Percentiles rank a stretch among this genome's conserved stretches.
Evolutionary conservation across 495 filamentous ascomycete species (phyloP).

Genomic region (Talaromyces stipitatus): DNA sequence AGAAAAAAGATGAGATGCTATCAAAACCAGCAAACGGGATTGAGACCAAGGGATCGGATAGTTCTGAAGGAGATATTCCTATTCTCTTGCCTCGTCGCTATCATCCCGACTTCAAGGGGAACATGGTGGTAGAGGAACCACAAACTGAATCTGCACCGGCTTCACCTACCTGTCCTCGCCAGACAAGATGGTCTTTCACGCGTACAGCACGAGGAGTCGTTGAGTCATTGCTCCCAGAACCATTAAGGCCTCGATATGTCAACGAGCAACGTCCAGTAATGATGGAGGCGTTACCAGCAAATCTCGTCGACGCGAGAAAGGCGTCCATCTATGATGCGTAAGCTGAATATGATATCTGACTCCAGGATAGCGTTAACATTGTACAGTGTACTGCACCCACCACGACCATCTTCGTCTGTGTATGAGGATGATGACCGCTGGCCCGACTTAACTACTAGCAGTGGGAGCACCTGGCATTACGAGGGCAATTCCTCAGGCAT

Average conservation of each 20-base stretch:
- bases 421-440: not conserved
- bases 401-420: constrained; percentile 1
- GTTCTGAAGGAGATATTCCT: not conserved
- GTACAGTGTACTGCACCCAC: not conserved
- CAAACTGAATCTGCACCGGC: not conserved
- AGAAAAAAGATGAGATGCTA: not conserved
- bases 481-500: not conserved
- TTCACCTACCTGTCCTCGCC: not conserved
- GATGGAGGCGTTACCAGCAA: not conserved
- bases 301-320: not conserved
- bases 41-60: not conserved
- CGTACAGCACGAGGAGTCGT: constrained; percentile 3
- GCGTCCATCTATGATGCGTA: not conserved
- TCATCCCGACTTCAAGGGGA: not conserved
- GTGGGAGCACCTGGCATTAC: not conserved
- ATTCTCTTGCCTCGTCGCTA: not conserved
- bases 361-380: not conserved
- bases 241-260: not conserved
- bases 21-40: not conserved
- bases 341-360: not conserved
- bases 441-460: constrained; percentile 1
- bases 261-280: not conserved
- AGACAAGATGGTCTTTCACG: not conserved
- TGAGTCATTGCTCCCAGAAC: constrained; percentile 1
- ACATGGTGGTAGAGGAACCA: not conserved